Evolutionary conservation across 495 filamentous ascomycete genomes (phyloP).

Genomic region (Xylaria cubensis): DNA sequence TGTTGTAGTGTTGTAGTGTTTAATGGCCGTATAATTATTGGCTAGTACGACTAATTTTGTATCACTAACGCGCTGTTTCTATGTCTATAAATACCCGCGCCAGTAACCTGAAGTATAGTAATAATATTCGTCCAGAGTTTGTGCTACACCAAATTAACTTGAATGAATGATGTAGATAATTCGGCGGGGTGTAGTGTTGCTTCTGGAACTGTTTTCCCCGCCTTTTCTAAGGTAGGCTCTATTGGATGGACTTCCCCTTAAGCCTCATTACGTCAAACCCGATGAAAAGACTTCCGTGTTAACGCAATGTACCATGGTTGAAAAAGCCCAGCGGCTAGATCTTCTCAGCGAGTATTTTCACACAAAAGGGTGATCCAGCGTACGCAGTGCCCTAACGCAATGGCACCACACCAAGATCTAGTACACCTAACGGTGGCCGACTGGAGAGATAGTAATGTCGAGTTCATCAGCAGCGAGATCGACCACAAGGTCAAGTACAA

Average conservation of each 20-base stretch:
- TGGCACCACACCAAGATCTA: slow-evolving; percentile 63
- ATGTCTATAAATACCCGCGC: too few species aligned
- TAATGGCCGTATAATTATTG: too few species aligned
- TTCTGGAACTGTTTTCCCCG: slow-evolving; percentile 11
- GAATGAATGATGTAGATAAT: neutral
- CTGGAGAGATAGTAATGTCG: slow-evolving; percentile 68
- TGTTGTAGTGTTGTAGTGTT: too few species aligned
- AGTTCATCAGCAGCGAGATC: slow-evolving; percentile 63
- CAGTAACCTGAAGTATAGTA: too few species aligned
- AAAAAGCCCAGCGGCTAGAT: neutral
- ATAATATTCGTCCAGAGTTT: too few species aligned
- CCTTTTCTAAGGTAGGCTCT: neutral
- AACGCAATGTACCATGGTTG: neutral
- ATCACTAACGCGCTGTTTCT: too few species aligned
- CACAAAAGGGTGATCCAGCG: neutral
- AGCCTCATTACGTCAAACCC: slow-evolving; percentile 4
- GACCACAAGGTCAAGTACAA: slow-evolving; percentile 70
- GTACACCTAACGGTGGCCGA: slow-evolving; percentile 66
- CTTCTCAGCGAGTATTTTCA: neutral
- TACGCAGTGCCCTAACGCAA: slow-evolving; percentile 31
- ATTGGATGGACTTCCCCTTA: neutral
- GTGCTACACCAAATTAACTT: too few species aligned
- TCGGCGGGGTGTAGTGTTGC: neutral
- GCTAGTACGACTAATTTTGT: too few species aligned
- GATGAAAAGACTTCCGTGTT: neutral